phyloP scores from a whole-genome alignment of 2,329 filamentous ascomycete genomes.

The Cucurbitaria berberidis region DNA sequence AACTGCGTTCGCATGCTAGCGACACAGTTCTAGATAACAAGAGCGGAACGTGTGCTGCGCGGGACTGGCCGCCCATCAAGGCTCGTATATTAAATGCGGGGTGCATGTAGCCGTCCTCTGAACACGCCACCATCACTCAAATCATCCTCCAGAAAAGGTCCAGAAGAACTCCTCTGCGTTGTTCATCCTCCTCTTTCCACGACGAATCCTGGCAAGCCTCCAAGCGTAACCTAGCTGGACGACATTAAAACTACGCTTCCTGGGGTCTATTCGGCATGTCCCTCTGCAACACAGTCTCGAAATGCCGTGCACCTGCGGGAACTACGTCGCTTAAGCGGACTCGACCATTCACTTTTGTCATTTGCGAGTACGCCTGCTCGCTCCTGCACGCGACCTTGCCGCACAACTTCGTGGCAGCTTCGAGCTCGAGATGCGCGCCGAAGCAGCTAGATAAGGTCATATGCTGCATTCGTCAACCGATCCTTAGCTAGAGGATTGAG shows the following conservation, averaged over 20 bases:
- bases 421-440: neutral
- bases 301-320: neutral
- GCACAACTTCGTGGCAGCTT: neutral
- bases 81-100: conserved; percentile 27
- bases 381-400: neutral
- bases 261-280: neutral
- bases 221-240: neutral
- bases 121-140: neutral
- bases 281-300: neutral
- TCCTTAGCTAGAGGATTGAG: neutral
- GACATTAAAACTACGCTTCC: neutral
- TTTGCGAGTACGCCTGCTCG: neutral
- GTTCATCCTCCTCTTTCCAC: neutral
- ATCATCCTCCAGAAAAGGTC: neutral
- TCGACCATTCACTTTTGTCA: neutral
- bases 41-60: conserved; percentile 11
- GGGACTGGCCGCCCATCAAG: conserved; percentile 28
- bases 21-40: conserved; percentile 17
- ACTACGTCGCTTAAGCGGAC: neutral
- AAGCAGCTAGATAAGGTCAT: neutral
- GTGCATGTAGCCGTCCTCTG: conserved; percentile 20
- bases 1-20: conserved; percentile 3
- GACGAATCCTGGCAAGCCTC: neutral
- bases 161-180: no score
- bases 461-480: neutral